Base-by-base conservation (phyloP, 805 yeast species). In the Saturnispora quitensis region DNA sequence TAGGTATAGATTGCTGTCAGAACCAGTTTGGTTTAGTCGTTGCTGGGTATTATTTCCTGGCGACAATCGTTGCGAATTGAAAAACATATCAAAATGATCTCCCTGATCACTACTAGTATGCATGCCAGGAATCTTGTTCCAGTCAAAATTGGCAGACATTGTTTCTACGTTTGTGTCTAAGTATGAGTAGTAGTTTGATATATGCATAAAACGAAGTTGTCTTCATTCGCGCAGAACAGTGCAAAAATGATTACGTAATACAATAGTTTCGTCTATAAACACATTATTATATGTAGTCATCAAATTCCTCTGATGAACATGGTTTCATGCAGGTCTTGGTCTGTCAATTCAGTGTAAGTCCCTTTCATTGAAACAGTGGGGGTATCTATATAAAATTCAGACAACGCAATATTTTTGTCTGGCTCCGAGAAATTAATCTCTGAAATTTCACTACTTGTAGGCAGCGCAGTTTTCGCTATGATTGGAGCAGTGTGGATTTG, bases 41-140 rank as follows among this genome's bases (percentile, higher is more conserved):
- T 34, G 52, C 13, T 25, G 27, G 13, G 15, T 12, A 24, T 5
- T 51, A 24, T 40, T 47, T 51, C 10, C n/a, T 17, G 9, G 48
- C 45, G 18, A 35, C 5, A 13, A 12, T 13, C 40, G 27, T 28
- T 45, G 40, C 9, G 44, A 15, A n/a, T 33, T 15, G 38, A 38
- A 47, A 18, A 38, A 40, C 10, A 7, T n/a, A 42, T 31, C 50
- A 17, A 27, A 20, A 35, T 22, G 15, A 18, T 47, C 44, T 31
- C 20, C 45, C 34, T 24, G 31, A 13, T 35, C 42, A 28, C 13
- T 24, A 27, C 24, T 35, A 9, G 38, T 25, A 31, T 55, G 48
- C 33, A 57, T 35, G 5, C 62, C 62, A 6, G 63, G 62, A 25
- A 60, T 60, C 33, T 54, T 51, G 40, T 56, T 56, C 63, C 63